Evolutionary conservation across 345 rosid species (phyloP).

Genomic region (Cardiospermum halicacabum): DNA sequence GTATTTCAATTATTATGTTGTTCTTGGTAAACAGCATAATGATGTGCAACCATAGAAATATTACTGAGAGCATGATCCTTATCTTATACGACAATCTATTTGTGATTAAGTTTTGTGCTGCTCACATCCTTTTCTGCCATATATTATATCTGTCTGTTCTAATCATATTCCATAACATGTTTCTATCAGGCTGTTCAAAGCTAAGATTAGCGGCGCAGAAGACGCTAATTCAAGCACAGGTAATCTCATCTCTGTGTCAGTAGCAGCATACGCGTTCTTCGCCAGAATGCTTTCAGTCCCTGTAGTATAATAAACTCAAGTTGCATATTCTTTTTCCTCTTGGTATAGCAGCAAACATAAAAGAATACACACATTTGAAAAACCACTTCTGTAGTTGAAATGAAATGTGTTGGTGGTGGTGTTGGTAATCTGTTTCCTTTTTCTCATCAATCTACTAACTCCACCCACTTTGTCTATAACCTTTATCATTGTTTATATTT

Average conservation of each 20-base stretch:
- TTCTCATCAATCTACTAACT: constrained; percentile 6
- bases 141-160: neutral
- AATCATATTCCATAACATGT: neutral
- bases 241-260: neutral
- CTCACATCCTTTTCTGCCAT: neutral
- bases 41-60: too few relatives aligned
- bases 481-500: neutral
- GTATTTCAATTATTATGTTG: too few relatives aligned
- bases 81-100: too few relatives aligned
- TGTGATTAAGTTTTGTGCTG: neutral
- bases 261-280: neutral
- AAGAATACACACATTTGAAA: neutral
- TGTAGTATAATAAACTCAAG: neutral
- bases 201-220: neutral
- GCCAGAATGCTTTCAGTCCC: neutral
- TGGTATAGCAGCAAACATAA: constrained; percentile 1
- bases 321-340: constrained; percentile 6
- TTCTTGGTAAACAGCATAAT: too few relatives aligned
- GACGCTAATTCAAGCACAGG: neutral
- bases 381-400: neutral
- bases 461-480: constrained; percentile 12
- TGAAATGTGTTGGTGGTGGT: neutral
- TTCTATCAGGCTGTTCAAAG: constrained; percentile 3
- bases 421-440: neutral
- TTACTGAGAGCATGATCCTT: too few relatives aligned